Evolutionary conservation across 805 yeast genomes (phyloP), one percentile per base, ranked within the genome.

Genomic region (Millerozyma miso): DNA sequence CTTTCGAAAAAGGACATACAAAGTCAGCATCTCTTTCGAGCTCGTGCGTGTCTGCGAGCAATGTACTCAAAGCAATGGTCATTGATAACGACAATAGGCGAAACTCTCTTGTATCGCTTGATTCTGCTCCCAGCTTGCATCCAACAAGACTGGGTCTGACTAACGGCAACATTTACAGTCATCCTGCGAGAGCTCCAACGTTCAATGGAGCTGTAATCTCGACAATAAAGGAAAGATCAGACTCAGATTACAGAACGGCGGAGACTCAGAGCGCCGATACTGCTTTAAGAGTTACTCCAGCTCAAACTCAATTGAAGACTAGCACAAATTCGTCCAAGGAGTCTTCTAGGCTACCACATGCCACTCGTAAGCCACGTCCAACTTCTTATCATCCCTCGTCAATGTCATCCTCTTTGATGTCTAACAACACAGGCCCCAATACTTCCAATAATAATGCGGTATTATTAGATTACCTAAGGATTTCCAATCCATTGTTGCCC

Each of bases 341-440:
- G 2, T 46, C 64, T 1, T 49, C 58, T 26, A 63, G 68, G 53
- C 61, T 73, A 40, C 76, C 77, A 6, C 76, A 73, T 20, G 55
- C 71, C 8, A 56, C 55, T 38, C 76, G 79, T 59, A 82, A 78
- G 55, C 90, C 88, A 44, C 76, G 95, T 59, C 95, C 95, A 34
- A 85, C 91, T 0, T 85, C 93, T 7, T 86, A 83, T 55, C 90
- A 86, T 56, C 95, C 95, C 14, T 74, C 83, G 1, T 69, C 79
- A 12, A 58, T 67, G 65, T 49, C 69, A 3, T 60, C 70, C 3
- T 46, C 51, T 2, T 54, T 53, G 35, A 49, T 54, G 49, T 39
- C 48, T 15, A 43, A 44, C 17, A 33, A 35, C 14, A 36, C 40
- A 23, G 43, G 44, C 33, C 40, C 49, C 13, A 23, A 10, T 23